phyloP scores from a whole-genome alignment of 2,329 filamentous ascomycete species.

The Dothistroma pini region DNA sequence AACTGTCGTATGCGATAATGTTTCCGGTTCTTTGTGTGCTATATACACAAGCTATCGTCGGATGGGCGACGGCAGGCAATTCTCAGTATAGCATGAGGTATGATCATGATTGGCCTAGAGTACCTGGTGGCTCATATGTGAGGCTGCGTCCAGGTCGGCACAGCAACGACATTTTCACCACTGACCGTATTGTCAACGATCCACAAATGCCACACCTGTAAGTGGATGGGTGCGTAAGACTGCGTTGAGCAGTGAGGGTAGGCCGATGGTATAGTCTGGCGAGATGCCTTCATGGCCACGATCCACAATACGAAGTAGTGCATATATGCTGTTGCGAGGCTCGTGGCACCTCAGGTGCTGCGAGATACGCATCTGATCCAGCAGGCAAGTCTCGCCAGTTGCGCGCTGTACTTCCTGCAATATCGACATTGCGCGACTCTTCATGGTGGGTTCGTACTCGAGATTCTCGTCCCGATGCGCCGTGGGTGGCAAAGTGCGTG shows the following conservation, averaged over 20 bases:
- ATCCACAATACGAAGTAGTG: neutral
- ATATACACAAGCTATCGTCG: too few relatives aligned
- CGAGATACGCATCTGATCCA: neutral
- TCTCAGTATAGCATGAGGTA: too few relatives aligned
- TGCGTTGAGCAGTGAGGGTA: slow-evolving; percentile 1
- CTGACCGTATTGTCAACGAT: too few relatives aligned
- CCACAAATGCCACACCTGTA: too few relatives aligned
- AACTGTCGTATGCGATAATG: too few relatives aligned
- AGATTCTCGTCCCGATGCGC: neutral
- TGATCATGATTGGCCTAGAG: too few relatives aligned
- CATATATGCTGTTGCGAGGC: slow-evolving; percentile 6
- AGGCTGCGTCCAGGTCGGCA: too few relatives aligned
- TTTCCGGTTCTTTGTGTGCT: too few relatives aligned
- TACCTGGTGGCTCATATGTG: too few relatives aligned
- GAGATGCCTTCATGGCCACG: neutral
- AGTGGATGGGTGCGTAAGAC: slow-evolving; percentile 1
- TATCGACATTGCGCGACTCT: neutral
- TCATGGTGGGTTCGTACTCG: neutral
- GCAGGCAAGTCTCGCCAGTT: neutral
- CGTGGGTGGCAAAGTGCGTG: neutral
- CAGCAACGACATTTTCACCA: too few relatives aligned
- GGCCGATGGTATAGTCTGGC: slow-evolving; percentile 4
- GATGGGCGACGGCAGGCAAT: too few relatives aligned
- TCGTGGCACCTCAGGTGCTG: slow-evolving; percentile 5
- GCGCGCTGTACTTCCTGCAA: neutral